These are phyloP conservation scores for Echeveria elegans DNA, from an alignment of 164 flowering plant genomes.

Conservation along the genomic window DNA sequence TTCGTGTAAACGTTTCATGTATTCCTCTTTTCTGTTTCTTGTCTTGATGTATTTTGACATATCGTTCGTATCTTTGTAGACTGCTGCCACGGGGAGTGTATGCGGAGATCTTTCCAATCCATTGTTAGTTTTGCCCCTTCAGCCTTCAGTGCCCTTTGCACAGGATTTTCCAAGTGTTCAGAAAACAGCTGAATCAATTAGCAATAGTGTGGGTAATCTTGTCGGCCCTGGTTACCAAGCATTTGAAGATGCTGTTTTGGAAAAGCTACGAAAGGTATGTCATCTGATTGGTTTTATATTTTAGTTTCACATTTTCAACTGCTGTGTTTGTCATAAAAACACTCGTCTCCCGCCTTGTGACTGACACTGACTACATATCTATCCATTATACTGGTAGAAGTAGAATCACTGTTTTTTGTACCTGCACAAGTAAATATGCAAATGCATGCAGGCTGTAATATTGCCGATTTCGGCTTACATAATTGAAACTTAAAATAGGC, in stretches of 20 bases:
- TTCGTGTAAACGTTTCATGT: slow-evolving; percentile 2
- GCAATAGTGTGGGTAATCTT: slow-evolving; percentile 28
- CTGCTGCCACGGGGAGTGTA: slow-evolving; percentile 43
- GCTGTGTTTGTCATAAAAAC: not conserved
- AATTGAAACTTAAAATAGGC: not conserved
- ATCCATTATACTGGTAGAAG: not conserved
- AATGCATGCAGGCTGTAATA: not conserved
- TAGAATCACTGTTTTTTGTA: not conserved
- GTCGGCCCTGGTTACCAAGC: slow-evolving; percentile 62
- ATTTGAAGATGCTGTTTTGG: slow-evolving; percentile 56
- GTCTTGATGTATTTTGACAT: not conserved
- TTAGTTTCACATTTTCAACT: not conserved
- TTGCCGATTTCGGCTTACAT: not conserved
- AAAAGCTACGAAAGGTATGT: slow-evolving; percentile 59
- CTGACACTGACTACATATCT: not conserved
- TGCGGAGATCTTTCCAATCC: slow-evolving; percentile 64
- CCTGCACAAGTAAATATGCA: not conserved
- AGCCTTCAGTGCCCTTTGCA: slow-evolving; percentile 20
- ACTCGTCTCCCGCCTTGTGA: not conserved
- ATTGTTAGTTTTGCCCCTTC: slow-evolving; percentile 57
- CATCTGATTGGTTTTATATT: not conserved
- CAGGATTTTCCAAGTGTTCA: slow-evolving; percentile 19
- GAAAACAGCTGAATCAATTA: slow-evolving; percentile 24
- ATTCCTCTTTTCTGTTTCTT: not conserved
- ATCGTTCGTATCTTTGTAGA: slow-evolving; percentile 24